Conservation (phyloP, 2,329 filamentous ascomycete genomes). For the Daldinia eschscholtzii region DNA sequence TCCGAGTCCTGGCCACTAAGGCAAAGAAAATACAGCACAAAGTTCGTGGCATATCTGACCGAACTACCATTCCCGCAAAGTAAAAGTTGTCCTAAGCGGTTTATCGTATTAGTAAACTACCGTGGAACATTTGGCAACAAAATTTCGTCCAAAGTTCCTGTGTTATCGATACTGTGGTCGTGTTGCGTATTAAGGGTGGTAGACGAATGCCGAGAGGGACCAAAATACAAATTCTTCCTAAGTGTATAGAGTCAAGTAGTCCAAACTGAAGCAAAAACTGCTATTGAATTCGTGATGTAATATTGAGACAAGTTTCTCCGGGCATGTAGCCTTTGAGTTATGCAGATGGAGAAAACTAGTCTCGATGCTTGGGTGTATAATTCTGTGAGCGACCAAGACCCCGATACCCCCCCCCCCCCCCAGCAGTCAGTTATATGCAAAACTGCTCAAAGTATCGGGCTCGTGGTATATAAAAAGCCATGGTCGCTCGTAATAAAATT, state of each 20-base stretch:
- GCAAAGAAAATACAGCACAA: slow-evolving; percentile 22
- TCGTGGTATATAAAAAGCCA: slow-evolving; percentile 29
- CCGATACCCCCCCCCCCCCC: too few relatives aligned
- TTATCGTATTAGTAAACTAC: slow-evolving; percentile 15
- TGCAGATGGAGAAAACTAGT: slow-evolving; percentile 21
- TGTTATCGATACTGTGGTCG: slow-evolving; percentile 2
- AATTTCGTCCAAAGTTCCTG: slow-evolving; percentile 13
- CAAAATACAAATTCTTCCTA: slow-evolving; percentile 9
- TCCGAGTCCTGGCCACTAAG: slow-evolving; percentile 17
- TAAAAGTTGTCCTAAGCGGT: slow-evolving; percentile 14
- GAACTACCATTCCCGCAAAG: slow-evolving; percentile 22
- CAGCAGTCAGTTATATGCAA: slow-evolving; percentile 12
- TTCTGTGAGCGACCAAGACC: slow-evolving; percentile 16
- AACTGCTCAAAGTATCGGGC: slow-evolving; percentile 11
- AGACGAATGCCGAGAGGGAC: slow-evolving; percentile 13
- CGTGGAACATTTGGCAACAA: slow-evolving; percentile 4
- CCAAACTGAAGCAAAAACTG: slow-evolving; percentile 10
- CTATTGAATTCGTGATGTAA: slow-evolving; percentile 22
- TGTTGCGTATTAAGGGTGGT: slow-evolving; percentile 19
- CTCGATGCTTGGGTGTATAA: slow-evolving; percentile 17
- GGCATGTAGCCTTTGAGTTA: slow-evolving; percentile 26
- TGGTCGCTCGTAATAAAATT: slow-evolving; percentile 28
- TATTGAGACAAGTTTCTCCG: slow-evolving; percentile 12
- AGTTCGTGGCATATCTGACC: slow-evolving; percentile 22
- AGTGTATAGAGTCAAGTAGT: slow-evolving; percentile 1